These are phyloP conservation scores for Pseudopyricularia cyperi DNA, from an alignment of 2,329 filamentous ascomycete species.

Conservation along the genomic window DNA sequence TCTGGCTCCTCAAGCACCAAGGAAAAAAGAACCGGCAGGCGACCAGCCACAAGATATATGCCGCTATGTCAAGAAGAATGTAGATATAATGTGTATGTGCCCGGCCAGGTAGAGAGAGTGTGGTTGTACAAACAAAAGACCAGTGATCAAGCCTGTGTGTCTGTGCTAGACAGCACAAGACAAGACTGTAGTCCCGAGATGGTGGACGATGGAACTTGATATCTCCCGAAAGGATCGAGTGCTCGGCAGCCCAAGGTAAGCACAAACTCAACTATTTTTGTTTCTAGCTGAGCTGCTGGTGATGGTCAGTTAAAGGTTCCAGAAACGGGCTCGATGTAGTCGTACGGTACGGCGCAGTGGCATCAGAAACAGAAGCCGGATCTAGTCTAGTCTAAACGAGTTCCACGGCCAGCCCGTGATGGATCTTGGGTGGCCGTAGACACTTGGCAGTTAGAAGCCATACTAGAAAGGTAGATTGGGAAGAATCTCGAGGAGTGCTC, in stretches of 20 bases:
- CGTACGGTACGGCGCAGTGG: neutral
- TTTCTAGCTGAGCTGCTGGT: too few relatives aligned
- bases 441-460: neutral
- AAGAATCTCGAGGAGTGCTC: neutral
- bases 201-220: neutral
- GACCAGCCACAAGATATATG: neutral
- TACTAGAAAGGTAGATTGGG: neutral
- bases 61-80: neutral
- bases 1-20: too few relatives aligned
- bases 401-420: neutral
- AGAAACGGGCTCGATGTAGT: neutral
- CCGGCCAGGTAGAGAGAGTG: constrained; percentile 7
- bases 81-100: too few relatives aligned
- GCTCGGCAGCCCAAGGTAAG: neutral
- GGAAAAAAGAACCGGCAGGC: neutral
- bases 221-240: neutral
- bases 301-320: neutral
- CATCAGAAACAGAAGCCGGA: neutral
- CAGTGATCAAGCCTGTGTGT: constrained; percentile 1
- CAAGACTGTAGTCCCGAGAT: neutral
- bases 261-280: neutral
- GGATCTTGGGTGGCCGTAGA: too few relatives aligned
- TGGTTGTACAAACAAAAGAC: constrained; percentile 10
- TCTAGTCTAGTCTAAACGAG: neutral
- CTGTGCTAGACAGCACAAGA: neutral